Percentiles rank a stretch among this genome's conserved stretches.
Evolutionary conservation across 371 early-diverging fungal genomes (phyloP).

Genomic region (Zychaea mexicana): DNA sequence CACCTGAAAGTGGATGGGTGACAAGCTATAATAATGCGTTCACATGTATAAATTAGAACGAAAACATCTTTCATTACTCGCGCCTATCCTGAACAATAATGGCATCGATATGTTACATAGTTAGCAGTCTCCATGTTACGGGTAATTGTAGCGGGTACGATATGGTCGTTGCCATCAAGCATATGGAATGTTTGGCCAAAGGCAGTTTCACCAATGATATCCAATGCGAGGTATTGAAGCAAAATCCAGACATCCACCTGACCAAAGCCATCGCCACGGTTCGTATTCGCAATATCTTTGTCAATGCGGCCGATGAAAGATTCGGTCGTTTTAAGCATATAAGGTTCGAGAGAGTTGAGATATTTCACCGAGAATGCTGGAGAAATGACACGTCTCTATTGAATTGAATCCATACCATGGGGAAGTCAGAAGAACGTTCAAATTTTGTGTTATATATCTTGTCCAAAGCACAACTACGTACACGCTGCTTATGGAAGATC

Average conservation of each 20-base stretch:
- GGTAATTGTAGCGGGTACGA: not conserved
- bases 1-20: slow-evolving; percentile 7
- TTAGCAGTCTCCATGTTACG: not conserved
- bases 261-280: slow-evolving; percentile 11
- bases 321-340: slow-evolving; percentile 22
- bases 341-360: slow-evolving; percentile 41
- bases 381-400: slow-evolving; percentile 42
- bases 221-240: slow-evolving; percentile 38
- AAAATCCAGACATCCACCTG: slow-evolving; percentile 37
- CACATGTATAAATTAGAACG: too few species aligned
- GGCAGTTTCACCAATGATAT: slow-evolving; percentile 44
- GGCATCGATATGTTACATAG: too few species aligned
- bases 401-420: too few species aligned
- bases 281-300: slow-evolving; percentile 13
- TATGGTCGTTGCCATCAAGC: slow-evolving; percentile 38
- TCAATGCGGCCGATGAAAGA: slow-evolving; percentile 24
- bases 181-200: slow-evolving; percentile 51
- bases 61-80: too few species aligned
- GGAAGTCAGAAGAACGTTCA: too few species aligned
- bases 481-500: slow-evolving; percentile 35
- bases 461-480: too few species aligned
- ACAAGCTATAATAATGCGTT: not conserved
- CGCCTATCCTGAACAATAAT: too few species aligned
- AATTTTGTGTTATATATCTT: too few species aligned
- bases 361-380: slow-evolving; percentile 49